Evolutionary conservation across 768 basidiomycete genomes (phyloP), one percentile per base, ranked within the genome.

Genomic region (Suillus americanus): DNA sequence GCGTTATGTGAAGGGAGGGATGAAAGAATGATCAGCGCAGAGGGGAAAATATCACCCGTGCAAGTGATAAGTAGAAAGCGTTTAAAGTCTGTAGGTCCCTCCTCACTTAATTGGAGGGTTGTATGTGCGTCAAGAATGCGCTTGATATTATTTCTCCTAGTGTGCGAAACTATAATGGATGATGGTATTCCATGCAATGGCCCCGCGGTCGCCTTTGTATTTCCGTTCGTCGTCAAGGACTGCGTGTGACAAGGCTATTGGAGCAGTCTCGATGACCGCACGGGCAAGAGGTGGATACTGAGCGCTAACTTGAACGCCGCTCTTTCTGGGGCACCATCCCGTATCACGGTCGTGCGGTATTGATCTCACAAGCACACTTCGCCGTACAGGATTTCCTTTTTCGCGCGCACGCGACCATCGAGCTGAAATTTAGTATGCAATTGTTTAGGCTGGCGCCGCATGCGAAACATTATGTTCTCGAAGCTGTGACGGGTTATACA

Each of bases 221-320:
- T 77, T 77, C 53, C 85, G 75, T 65, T 81, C 85, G 7, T 62
- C 55, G 60, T 88, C 87, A 28, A 86, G 73, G 0, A 72, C 77
- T 2, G 81, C 84, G 13, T 83, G 79, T 18, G 62, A 68, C 9
- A 89, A 75, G 3, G 87, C 86, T 9, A 79, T 79, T 0, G 84
- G 80, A 55, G 86, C 90, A 3, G 77, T 75, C 62, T 90, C 89
- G 20, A 88, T 74, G 5, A 90, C 80, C 1, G 88, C 88, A 12
- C 14, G 46, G 23, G 13, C 12, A 23, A 23, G 46, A 14, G 46
- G 46, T 0, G 2, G 23, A 48, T 23, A 10, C 23, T 6, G 38
- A 23, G 12, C 23, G 12, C 46, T 13, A 23, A n/a, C n/a, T n/a
- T n/a, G n/a, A n/a, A n/a, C 20, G 9, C 43, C 9, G 38, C 38